Conservation (phyloP, 306 rosid species). For the Quercus gilva region DNA sequence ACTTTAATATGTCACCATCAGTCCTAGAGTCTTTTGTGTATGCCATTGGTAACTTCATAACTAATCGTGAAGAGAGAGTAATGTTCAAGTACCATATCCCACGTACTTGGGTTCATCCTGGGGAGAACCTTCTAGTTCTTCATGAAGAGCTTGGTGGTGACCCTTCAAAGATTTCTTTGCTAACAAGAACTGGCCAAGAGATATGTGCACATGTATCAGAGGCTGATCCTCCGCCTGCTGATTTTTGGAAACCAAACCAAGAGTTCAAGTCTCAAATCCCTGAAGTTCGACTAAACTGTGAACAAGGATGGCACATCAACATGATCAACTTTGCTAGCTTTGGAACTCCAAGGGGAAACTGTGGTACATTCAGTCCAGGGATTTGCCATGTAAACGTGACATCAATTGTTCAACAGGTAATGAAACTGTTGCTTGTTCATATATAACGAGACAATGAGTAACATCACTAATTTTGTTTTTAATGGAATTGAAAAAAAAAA, state of each 20-base stretch:
- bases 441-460: no score
- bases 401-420: background rate
- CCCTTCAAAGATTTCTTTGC: slow-evolving; percentile 21
- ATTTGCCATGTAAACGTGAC: background rate
- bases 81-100: slow-evolving; percentile 34
- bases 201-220: background rate
- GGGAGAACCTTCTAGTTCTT: slow-evolving; percentile 26
- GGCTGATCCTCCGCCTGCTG: background rate
- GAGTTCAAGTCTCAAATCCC: background rate
- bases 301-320: background rate
- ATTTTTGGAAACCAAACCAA: background rate
- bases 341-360: background rate
- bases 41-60: background rate
- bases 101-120: slow-evolving; percentile 14
- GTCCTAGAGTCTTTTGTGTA: no score
- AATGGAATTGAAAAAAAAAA: no score
- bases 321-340: background rate
- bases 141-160: slow-evolving; percentile 37
- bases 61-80: background rate
- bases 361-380: background rate
- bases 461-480: no score
- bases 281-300: background rate
- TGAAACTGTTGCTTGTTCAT: no score
- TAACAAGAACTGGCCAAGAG: slow-evolving; percentile 13
- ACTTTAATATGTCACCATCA: no score